Conservation (phyloP, 805 yeast species). For the Saccharomycopsis sp. region DNA sequence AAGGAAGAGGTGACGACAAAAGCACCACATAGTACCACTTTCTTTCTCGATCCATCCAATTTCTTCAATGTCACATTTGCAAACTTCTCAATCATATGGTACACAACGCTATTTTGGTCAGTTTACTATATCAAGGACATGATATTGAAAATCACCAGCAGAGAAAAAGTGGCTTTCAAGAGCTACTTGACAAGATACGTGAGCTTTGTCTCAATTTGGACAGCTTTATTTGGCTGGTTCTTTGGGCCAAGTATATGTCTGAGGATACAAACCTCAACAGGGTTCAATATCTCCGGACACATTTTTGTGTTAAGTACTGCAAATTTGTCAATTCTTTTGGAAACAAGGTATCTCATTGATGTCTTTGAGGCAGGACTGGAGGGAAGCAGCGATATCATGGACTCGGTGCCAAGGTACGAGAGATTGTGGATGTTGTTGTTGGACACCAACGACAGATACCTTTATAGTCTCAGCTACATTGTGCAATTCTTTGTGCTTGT, state of each 20-base stretch:
- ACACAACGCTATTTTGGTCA: not conserved
- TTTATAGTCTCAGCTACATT: too few relatives aligned
- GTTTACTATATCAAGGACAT: not conserved
- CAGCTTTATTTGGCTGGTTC: conserved; percentile 5
- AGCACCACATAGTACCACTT: too few relatives aligned
- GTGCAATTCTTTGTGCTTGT: not conserved
- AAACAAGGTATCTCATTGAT: conserved; percentile 2
- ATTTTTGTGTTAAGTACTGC: conserved; percentile 11
- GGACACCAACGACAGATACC: too few relatives aligned
- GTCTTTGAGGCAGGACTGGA: not conserved
- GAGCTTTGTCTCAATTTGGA: conserved; percentile 1
- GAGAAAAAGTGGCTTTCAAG: too few relatives aligned
- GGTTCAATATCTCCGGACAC: conserved; percentile 16
- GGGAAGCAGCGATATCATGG: not conserved
- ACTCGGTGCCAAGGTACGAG: not conserved
- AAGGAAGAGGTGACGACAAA: too few relatives aligned
- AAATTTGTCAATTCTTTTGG: conserved; percentile 9
- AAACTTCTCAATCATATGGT: conserved; percentile 5
- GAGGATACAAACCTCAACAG: not conserved
- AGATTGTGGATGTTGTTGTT: too few relatives aligned
- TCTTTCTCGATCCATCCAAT: too few relatives aligned
- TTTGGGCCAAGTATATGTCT: conserved; percentile 6
- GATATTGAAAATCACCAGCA: too few relatives aligned
- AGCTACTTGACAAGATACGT: too few relatives aligned
- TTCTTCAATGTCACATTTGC: conserved; percentile 13